Evolutionary conservation across 2,329 filamentous ascomycete genomes (phyloP).

Genomic region (Aureobasidium leucospermi): DNA sequence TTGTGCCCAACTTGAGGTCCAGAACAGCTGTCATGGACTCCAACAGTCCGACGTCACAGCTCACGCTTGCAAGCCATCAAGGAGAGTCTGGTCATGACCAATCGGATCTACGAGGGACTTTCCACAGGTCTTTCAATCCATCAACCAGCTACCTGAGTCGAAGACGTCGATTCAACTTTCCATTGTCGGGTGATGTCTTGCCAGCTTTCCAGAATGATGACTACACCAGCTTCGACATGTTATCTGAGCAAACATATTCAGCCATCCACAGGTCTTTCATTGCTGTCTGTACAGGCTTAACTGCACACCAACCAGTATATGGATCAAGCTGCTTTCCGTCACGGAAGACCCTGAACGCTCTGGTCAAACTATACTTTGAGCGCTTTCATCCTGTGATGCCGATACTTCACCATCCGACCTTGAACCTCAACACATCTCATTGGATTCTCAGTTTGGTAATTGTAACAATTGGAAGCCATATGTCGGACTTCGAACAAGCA

Average conservation of each 20-base stretch:
- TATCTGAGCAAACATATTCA: slow-evolving; percentile 15
- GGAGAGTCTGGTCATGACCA: not conserved
- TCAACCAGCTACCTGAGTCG: not conserved
- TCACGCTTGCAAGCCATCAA: not conserved
- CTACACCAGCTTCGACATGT: slow-evolving; percentile 11
- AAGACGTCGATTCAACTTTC: slow-evolving; percentile 10
- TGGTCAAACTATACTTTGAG: slow-evolving; percentile 24
- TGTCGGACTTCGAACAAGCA: slow-evolving; percentile 15
- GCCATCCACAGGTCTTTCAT: slow-evolving; percentile 17
- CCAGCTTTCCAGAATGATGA: not conserved
- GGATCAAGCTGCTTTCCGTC: slow-evolving; percentile 21
- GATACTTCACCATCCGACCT: slow-evolving; percentile 23
- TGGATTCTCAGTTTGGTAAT: slow-evolving; percentile 24
- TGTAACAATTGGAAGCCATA: slow-evolving; percentile 24
- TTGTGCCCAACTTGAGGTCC: not conserved
- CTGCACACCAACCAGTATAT: slow-evolving; percentile 16
- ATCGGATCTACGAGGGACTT: not conserved
- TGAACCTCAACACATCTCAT: slow-evolving; percentile 15
- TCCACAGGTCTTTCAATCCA: not conserved
- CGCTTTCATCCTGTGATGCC: slow-evolving; percentile 25
- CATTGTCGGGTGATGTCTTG: not conserved
- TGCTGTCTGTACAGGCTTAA: slow-evolving; percentile 6
- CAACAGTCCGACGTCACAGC: not conserved
- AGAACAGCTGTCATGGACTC: not conserved
- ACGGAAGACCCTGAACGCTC: slow-evolving; percentile 18